Percentiles rank a stretch among this genome's conserved stretches.
phyloP scores from a whole-genome alignment of 2,329 filamentous ascomycete species.

The Fusarium armeniacum region DNA sequence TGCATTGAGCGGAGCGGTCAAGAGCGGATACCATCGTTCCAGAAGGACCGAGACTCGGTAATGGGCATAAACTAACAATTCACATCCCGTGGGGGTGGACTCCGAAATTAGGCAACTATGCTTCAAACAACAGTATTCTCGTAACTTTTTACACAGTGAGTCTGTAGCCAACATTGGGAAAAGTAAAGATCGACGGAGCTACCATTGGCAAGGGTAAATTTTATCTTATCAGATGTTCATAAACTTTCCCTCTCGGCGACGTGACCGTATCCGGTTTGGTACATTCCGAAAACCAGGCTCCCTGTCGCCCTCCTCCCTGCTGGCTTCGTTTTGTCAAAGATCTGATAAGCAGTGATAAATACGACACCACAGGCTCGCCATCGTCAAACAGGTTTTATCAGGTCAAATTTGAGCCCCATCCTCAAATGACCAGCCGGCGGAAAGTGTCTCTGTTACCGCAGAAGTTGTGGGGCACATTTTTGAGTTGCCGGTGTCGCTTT shows the following conservation, averaged over 20 bases:
- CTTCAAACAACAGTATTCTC: background rate
- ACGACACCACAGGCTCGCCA: background rate
- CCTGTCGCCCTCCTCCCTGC: background rate
- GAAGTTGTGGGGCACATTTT: background rate
- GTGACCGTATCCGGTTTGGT: background rate
- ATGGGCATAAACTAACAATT: too few relatives aligned
- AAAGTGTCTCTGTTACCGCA: background rate
- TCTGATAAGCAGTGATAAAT: background rate
- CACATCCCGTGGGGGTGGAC: background rate
- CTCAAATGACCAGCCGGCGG: background rate
- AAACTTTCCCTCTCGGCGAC: background rate
- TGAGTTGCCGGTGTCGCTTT: background rate
- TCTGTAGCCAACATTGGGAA: too few relatives aligned
- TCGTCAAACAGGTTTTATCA: background rate
- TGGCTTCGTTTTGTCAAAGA: background rate
- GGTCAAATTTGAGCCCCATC: background rate
- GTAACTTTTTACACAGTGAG: background rate
- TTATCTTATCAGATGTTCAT: background rate
- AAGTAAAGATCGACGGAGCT: background rate
- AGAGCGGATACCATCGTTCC: background rate
- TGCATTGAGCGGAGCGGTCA: background rate
- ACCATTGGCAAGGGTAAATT: background rate
- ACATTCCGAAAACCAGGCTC: too few relatives aligned
- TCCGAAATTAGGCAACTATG: background rate
- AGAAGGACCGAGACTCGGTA: background rate